Base-by-base conservation (phyloP, 2,329 filamentous ascomycete species). In the Thelonectria discophora region DNA sequence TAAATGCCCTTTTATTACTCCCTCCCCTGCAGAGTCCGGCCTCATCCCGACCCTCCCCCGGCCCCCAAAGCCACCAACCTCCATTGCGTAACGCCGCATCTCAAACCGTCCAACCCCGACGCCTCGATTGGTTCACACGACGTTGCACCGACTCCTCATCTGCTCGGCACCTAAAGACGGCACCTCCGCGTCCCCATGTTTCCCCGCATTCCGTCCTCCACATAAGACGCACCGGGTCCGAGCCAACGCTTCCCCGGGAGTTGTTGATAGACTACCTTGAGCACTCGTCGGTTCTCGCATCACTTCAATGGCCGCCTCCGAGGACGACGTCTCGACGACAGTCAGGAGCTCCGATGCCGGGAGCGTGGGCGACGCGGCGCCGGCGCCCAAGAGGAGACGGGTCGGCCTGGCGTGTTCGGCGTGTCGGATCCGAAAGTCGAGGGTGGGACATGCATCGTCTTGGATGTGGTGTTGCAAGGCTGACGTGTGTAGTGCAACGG, bases 401-500 rank as follows among this genome's bases (percentile, higher is more conserved):
- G 55, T 58, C 15, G 59, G 55, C 8, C 21, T 58, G 20, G 59
- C 59, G 13, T 62, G 55, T 27, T 54, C 55, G 8, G 55, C 55
- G 3, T 62, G 55, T 20, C 49, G 55, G 8, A 58, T 62, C 24
- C 55, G 55, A 2, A 62, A 62, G 43, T 62, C 55, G 7, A n/a
- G 55, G 11, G 55, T 58, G 40, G 43, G 55, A 32, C 5, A 30
- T 18, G 12, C 20, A 12, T 46, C 3, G 1, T 11, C 7, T 3
- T 3, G 10, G 18, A 13, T 46, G 13, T 5, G 10, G 1, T 5
- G 6, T 10, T 13, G 20, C 18, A 13, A 15, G 15, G 17, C 20
- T 46, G 42, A 46, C 17, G 21, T 20, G 20, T 18, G 18, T 12
- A 65, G 61, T 65, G 61, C 24, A 60, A 65, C 50, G 61, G 61